Evolutionary conservation across 352 stramenopile species (phyloP).

Genomic region (Globisporangium irregulare): DNA sequence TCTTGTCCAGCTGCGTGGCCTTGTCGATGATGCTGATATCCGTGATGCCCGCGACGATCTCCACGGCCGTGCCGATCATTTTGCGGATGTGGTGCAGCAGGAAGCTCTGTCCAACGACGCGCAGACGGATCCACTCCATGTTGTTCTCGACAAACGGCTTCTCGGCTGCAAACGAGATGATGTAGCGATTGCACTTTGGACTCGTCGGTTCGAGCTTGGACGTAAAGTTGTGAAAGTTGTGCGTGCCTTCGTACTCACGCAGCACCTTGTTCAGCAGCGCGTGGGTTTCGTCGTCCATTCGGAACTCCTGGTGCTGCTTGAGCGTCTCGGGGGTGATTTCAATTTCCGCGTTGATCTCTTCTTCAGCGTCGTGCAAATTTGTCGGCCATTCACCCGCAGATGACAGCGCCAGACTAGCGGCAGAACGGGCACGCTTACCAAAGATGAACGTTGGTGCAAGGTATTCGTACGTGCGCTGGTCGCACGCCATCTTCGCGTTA

Average conservation of each 20-base stretch:
- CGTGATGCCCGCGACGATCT: constrained; percentile 67
- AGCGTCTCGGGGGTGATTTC: constrained; percentile 61
- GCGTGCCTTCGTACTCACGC: constrained; percentile 78
- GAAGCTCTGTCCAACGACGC: constrained; percentile 96
- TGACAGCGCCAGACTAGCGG: not conserved
- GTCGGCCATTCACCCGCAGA: constrained; percentile 25
- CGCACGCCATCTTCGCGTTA: constrained; percentile 88
- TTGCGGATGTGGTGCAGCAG: constrained; percentile 98
- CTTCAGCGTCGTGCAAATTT: constrained; percentile 40
- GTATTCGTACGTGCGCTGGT: constrained; percentile 90
- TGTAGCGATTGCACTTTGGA: constrained; percentile 88
- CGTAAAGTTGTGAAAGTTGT: constrained; percentile 98
- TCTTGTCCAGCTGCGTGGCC: constrained; percentile 73
- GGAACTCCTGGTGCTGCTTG: constrained; percentile 70
- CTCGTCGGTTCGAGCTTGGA: constrained; percentile 83
- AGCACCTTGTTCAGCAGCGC: constrained; percentile 52
- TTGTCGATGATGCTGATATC: constrained; percentile 45
- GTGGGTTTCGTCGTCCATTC: constrained; percentile 53
- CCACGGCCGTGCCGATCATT: constrained; percentile 91
- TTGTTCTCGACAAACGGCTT: constrained; percentile 82
- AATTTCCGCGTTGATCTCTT: constrained; percentile 34
- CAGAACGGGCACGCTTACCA: constrained; percentile 25
- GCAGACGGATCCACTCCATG: constrained; percentile 95
- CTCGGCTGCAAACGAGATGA: constrained; percentile 88
- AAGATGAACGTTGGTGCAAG: constrained; percentile 89